phyloP scores from a whole-genome alignment of 495 filamentous ascomycete genomes.

The Polyplosphaeria fusca region DNA sequence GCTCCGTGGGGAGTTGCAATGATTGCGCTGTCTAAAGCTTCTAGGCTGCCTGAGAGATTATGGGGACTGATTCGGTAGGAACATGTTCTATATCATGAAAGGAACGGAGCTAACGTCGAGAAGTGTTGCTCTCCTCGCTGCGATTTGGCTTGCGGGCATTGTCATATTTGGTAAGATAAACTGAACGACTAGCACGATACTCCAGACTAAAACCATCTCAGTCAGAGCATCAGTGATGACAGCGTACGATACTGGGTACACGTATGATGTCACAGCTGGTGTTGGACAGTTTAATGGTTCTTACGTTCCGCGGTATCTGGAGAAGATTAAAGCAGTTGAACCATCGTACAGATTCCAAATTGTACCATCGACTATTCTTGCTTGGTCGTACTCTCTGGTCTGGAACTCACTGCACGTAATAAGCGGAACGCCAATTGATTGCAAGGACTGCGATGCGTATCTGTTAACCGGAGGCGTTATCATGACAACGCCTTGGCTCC shows the following conservation, averaged over 20 bases:
- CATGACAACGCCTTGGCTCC: conserved; percentile 11
- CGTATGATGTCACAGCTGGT: conserved; percentile 13
- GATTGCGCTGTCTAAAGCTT: conserved; percentile 1
- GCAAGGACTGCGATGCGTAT: conserved; percentile 9
- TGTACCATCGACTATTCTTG: neutral
- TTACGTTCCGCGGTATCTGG: neutral
- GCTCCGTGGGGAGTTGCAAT: neutral
- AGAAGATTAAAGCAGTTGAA: neutral
- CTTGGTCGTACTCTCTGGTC: neutral
- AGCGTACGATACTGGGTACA: neutral
- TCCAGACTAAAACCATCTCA: no score
- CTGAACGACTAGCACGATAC: no score
- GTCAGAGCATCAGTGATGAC: conserved; percentile 6
- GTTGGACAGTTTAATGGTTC: conserved; percentile 11
- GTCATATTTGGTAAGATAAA: conserved; percentile 10
- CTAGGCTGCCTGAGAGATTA: neutral
- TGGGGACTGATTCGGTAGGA: conserved; percentile 6
- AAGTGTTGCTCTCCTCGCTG: neutral
- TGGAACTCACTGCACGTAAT: neutral
- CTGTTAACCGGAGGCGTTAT: conserved; percentile 6
- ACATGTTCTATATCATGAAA: neutral
- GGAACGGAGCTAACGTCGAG: neutral
- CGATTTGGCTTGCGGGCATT: conserved; percentile 4
- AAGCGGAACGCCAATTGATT: neutral
- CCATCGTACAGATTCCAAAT: neutral